Base-by-base conservation (phyloP, 257 asterid species). In the Solanum medicagineum region DNA sequence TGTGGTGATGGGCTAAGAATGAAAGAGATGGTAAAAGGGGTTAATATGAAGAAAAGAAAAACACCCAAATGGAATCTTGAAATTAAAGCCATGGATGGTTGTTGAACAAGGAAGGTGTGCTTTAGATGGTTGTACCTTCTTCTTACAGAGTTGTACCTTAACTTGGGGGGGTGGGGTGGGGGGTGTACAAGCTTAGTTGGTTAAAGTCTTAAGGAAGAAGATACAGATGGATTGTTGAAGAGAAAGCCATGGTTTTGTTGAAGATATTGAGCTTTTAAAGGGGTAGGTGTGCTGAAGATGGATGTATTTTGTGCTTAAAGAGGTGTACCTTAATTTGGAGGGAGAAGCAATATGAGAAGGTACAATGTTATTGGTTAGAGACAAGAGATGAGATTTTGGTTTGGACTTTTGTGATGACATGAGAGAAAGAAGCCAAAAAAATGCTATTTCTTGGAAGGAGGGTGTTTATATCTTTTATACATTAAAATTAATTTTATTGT, bases 161-260 rank as follows among this genome's bases (percentile, higher is more conserved):
- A 0, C 1, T 26, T 29, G 5, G 2, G 9, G n/a, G 8, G 75
- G 10, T 1, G 22, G 20, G 11, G 15, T 22, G 1, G 7, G 66
- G 32, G 32, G 15, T 1, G 14, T 57, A 20, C 12, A 17, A 32
- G 42, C 2, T 73, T 73, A n/a, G 0, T 45, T n/a, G 57, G 57
- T 3, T 3, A 22, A 60, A 22, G 36, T 22, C 36, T 5, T 22
- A 7, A 47, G 12, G 20, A 26, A 65, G 44, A 65, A 26, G 44
- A 65, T 13, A 13, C 8, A 65, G 29, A 22, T 20, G 70, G 6
- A 65, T 19, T 66, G 29, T 85, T 55, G 83, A 65, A 57, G 44
- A 26, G 80, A 79, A 73, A 87, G 84, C 87, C 89, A 90, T 88
- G 66, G 20, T 74, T 74, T 66, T 8, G 77, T 8, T 32, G 77